phyloP scores from a whole-genome alignment of 2,329 filamentous ascomycete species.

The Zasmidium citrigriseum region DNA sequence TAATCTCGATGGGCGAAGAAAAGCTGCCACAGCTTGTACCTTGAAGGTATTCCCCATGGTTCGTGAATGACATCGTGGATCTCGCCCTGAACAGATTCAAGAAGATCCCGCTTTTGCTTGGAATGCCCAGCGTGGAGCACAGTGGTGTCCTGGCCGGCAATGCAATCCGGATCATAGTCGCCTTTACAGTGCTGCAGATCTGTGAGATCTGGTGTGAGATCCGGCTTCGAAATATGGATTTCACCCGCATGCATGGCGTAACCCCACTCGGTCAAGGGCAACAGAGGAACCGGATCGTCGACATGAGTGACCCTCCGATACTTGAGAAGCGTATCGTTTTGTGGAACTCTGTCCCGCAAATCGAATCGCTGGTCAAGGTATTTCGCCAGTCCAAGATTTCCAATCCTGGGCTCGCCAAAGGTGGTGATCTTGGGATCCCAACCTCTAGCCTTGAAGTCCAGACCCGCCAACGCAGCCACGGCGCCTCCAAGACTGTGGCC shows the following conservation, averaged over 20 bases:
- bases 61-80: conserved; percentile 35
- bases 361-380: conserved; percentile 58
- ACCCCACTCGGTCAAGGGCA: conserved; percentile 86
- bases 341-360: conserved; percentile 4
- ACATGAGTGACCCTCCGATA: conserved; percentile 84
- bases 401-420: conserved; percentile 79
- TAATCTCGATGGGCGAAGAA: conserved; percentile 96
- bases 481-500: conserved; percentile 93
- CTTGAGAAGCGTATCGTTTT: conserved; percentile 26
- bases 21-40: conserved; percentile 82
- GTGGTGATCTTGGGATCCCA: conserved; percentile 81
- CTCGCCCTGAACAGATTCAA: conserved; percentile 27
- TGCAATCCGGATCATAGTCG: conserved; percentile 70
- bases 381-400: conserved; percentile 54
- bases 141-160: conserved; percentile 58
- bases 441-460: conserved; percentile 77
- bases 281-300: conserved; percentile 83
- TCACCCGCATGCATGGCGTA: conserved; percentile 84
- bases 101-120: conserved; percentile 20
- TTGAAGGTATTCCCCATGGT: conserved; percentile 47
- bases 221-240: conserved; percentile 75
- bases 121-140: not conserved
- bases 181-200: conserved; percentile 75
- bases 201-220: conserved; percentile 65
- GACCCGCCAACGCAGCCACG: conserved; percentile 80